Percentiles rank a stretch among this genome's conserved stretches.
These are phyloP conservation scores for Coniochaeta hoffmannii DNA, from an alignment of 2,329 filamentous ascomycete species.

Conservation along the genomic window DNA sequence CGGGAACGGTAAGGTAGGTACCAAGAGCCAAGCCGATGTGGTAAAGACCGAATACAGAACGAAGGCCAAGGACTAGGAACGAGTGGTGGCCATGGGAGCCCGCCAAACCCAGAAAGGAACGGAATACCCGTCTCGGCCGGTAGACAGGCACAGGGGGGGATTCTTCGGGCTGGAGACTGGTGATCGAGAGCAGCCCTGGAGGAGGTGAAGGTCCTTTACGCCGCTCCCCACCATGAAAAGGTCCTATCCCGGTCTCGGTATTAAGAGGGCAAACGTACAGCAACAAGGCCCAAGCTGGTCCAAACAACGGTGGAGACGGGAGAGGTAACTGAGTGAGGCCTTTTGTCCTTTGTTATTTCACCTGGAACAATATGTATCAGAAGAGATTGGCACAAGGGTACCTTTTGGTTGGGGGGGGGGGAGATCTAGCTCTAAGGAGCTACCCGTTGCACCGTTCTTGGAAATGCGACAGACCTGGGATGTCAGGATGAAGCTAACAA, in stretches of 20 bases:
- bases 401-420: no score
- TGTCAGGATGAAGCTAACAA: neutral
- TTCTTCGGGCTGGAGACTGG: neutral
- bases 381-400: slow-evolving; percentile 32
- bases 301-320: neutral
- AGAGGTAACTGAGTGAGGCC: slow-evolving; percentile 20
- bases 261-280: slow-evolving; percentile 22
- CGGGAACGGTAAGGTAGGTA: no score
- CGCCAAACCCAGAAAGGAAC: no score
- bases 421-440: neutral
- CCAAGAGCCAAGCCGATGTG: neutral
- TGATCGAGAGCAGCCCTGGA: neutral
- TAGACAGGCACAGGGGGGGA: neutral
- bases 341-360: slow-evolving; percentile 33
- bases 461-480: neutral
- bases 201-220: neutral
- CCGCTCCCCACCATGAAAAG: neutral
- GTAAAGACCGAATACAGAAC: neutral
- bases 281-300: slow-evolving; percentile 28
- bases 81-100: neutral
- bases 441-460: neutral
- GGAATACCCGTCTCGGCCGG: neutral
- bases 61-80: neutral
- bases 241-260: slow-evolving; percentile 11
- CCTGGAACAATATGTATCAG: slow-evolving; percentile 38